phyloP scores from a whole-genome alignment of 2,329 filamentous ascomycete genomes.

The Pseudocercospora fijiensis region DNA sequence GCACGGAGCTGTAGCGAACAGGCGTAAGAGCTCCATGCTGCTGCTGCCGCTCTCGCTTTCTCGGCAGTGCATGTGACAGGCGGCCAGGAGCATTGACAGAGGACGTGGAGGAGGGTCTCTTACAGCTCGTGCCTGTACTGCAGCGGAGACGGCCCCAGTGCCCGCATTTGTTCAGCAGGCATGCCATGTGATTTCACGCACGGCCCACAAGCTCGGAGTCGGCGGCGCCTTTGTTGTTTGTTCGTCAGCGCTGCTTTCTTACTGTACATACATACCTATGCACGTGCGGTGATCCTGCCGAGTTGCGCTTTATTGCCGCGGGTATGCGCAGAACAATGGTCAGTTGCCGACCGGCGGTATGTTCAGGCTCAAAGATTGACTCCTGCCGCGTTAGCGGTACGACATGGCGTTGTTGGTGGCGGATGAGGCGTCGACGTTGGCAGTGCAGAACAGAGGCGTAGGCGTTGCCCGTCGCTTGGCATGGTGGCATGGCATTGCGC shows the following conservation, averaged over 20 bases:
- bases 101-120: background rate
- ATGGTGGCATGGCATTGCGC: conserved; percentile 1
- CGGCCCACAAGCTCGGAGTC: background rate
- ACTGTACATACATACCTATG: background rate
- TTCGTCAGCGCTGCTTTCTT: background rate
- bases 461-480: no score
- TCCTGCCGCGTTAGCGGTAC: background rate
- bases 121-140: background rate
- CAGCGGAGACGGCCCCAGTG: conserved; percentile 9
- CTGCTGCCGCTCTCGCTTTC: conserved; percentile 13
- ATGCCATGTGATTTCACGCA: conserved; percentile 3
- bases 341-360: background rate
- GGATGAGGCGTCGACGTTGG: background rate
- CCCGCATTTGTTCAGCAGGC: conserved; percentile 14
- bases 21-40: conserved; percentile 2
- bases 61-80: conserved; percentile 23
- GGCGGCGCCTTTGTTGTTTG: background rate
- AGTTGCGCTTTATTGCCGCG: background rate
- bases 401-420: background rate
- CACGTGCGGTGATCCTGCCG: background rate
- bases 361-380: background rate
- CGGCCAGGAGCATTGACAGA: conserved; percentile 7
- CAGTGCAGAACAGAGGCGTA: background rate
- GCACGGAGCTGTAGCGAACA: conserved; percentile 12
- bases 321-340: background rate